Evolutionary conservation across 2,329 filamentous ascomycete genomes (phyloP).

Genomic region (Lasiodiplodia sp.): DNA sequence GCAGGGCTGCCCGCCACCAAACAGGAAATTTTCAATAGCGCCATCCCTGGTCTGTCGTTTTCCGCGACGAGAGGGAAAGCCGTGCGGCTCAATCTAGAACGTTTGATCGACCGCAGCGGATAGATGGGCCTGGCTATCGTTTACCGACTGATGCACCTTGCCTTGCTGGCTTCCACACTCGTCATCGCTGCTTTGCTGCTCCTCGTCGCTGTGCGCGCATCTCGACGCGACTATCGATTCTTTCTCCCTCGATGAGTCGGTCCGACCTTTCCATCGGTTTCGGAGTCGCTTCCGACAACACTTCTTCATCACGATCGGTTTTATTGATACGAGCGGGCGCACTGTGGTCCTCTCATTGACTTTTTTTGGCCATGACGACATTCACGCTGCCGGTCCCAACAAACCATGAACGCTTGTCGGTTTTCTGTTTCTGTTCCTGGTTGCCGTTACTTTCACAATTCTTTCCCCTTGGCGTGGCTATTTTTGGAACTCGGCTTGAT

Average conservation of each 20-base stretch:
- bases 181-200: not conserved
- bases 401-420: not conserved
- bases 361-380: too few species aligned
- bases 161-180: not conserved
- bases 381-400: not conserved
- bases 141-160: not conserved
- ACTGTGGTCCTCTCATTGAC: too few species aligned
- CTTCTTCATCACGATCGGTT: not conserved
- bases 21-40: conserved; percentile 25
- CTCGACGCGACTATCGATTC: not conserved
- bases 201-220: not conserved
- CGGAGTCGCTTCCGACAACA: not conserved
- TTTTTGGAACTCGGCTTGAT: not conserved
- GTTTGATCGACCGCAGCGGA: conserved; percentile 8
- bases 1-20: not conserved
- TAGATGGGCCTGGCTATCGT: not conserved
- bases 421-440: not conserved
- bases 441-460: not conserved
- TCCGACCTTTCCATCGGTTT: not conserved
- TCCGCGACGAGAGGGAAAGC: not conserved
- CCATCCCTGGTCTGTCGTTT: not conserved
- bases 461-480: not conserved
- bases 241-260: not conserved
- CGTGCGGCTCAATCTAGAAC: conserved; percentile 5
- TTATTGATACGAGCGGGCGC: too few species aligned